Percentiles rank a stretch among this genome's conserved stretches.
Conservation (phyloP, 1,284 basidiomycete species). For the Athelia sp. region DNA sequence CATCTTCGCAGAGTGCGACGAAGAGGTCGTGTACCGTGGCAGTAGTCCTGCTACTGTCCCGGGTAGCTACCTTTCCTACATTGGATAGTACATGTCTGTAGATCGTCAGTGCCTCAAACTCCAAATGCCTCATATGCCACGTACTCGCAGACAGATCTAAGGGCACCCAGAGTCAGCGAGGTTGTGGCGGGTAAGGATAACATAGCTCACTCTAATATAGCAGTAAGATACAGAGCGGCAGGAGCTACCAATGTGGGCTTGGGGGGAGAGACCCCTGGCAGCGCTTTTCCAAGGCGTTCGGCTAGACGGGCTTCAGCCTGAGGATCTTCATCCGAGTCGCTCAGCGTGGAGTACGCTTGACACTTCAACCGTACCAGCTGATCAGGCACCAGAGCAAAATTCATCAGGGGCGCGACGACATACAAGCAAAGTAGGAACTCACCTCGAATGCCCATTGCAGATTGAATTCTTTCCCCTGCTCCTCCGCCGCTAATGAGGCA, state of each 20-base stretch:
- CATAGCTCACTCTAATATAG: constrained; percentile 74
- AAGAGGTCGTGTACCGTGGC: constrained; percentile 81
- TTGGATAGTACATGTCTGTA: constrained; percentile 77
- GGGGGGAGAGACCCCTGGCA: constrained; percentile 40
- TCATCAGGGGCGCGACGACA: constrained; percentile 5
- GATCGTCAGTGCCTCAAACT: neutral
- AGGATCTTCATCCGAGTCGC: constrained; percentile 74
- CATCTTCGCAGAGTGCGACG: constrained; percentile 83
- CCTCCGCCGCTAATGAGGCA: constrained; percentile 30
- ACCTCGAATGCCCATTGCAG: constrained; percentile 75
- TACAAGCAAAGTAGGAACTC: constrained; percentile 19
- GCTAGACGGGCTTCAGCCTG: constrained; percentile 56
- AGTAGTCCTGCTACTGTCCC: constrained; percentile 75
- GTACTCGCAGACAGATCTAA: constrained; percentile 80
- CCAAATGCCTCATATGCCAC: constrained; percentile 26
- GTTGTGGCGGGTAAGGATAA: constrained; percentile 11
- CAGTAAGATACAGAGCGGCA: constrained; percentile 84
- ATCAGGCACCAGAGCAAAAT: constrained; percentile 7
- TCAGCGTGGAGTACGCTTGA: constrained; percentile 79
- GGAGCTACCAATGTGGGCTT: constrained; percentile 65
- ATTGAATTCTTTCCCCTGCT: constrained; percentile 52
- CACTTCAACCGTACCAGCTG: constrained; percentile 79
- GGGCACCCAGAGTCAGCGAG: constrained; percentile 16
- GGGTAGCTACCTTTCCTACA: constrained; percentile 76
- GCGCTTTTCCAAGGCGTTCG: constrained; percentile 42